phyloP scores from a whole-genome alignment of 768 basidiomycete species.

The Kwoniella bestiolae region DNA sequence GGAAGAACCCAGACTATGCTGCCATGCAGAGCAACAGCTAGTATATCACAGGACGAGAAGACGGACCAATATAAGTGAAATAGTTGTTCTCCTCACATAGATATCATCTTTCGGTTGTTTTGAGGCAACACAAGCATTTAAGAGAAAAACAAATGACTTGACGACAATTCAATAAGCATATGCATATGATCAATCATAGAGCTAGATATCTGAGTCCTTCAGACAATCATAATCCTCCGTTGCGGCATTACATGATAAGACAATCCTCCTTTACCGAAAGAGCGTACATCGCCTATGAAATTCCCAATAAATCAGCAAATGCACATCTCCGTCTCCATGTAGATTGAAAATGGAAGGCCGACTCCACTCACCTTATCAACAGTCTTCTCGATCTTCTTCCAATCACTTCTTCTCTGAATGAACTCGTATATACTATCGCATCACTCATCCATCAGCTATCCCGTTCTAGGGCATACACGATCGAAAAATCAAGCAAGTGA shows the following conservation, averaged over 20 bases:
- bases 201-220: neutral
- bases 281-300: constrained; percentile 52
- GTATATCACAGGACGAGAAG: too few relatives aligned
- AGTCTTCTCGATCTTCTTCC: constrained; percentile 97
- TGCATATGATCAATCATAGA: too few relatives aligned
- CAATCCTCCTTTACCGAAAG: constrained; percentile 81
- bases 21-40: too few relatives aligned
- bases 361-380: constrained; percentile 63
- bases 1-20: too few relatives aligned
- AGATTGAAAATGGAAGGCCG: neutral
- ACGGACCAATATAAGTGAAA: too few relatives aligned
- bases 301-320: constrained; percentile 13
- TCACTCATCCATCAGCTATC: neutral
- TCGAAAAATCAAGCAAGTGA: neutral
- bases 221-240: neutral
- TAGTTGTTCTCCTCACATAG: too few relatives aligned
- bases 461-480: neutral
- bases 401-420: constrained; percentile 89
- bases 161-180: too few relatives aligned
- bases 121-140: too few relatives aligned
- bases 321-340: neutral
- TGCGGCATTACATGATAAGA: constrained; percentile 58
- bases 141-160: too few relatives aligned
- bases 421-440: constrained; percentile 85
- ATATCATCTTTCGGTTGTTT: too few relatives aligned